Conservation (phyloP, 139 green algal species). For the Spirogloea muscicola region DNA sequence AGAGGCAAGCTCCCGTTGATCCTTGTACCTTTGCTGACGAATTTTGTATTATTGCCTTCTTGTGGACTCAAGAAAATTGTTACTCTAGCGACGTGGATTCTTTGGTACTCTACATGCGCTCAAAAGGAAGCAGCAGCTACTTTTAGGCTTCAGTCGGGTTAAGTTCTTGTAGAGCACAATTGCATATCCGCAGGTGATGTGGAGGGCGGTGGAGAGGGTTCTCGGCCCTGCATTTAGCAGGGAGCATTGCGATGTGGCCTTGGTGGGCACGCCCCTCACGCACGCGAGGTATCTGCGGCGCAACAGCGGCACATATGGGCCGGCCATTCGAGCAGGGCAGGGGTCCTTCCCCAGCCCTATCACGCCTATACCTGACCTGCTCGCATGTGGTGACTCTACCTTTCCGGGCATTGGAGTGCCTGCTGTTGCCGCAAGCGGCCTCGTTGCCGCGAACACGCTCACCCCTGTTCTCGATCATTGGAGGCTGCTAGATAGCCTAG, state of each 20-base stretch:
- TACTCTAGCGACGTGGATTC: too few species aligned
- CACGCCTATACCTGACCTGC: slow-evolving; percentile 66
- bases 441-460: slow-evolving; percentile 68
- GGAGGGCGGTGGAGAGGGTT: slow-evolving; percentile 72
- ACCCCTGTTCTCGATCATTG: slow-evolving; percentile 64
- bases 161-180: too few species aligned
- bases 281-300: slow-evolving; percentile 83
- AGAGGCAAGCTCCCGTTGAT: too few species aligned
- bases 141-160: too few species aligned
- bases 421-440: slow-evolving; percentile 42
- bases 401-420: slow-evolving; percentile 92
- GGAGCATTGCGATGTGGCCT: slow-evolving; percentile 58
- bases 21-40: too few species aligned
- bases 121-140: too few species aligned
- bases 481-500: slow-evolving; percentile 57
- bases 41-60: too few species aligned
- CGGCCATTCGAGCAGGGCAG: slow-evolving; percentile 30
- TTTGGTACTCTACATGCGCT: too few species aligned
- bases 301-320: slow-evolving; percentile 75
- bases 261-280: slow-evolving; percentile 89
- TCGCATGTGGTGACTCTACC: slow-evolving; percentile 71
- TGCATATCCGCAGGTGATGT: slow-evolving; percentile 66
- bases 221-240: slow-evolving; percentile 25
- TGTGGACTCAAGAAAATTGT: too few species aligned
- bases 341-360: slow-evolving; percentile 60